Evolutionary conservation across 768 basidiomycete genomes (phyloP).

Genomic region (Trametes maxima): DNA sequence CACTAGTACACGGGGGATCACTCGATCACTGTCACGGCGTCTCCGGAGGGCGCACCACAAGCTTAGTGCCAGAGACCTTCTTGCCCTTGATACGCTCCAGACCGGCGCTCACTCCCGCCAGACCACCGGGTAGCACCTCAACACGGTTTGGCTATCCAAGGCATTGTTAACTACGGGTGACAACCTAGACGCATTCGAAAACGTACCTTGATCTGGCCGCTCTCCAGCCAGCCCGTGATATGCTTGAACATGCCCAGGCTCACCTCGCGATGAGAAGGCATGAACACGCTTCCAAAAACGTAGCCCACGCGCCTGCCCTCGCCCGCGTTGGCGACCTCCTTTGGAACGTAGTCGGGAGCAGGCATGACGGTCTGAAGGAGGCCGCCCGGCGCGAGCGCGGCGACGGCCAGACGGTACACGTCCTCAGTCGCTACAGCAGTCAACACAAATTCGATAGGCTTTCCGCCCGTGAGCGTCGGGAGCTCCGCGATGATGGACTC

Average conservation of each 20-base stretch:
- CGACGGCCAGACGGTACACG: slow-evolving; percentile 23
- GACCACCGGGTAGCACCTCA: slow-evolving; percentile 44
- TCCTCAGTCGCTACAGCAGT: slow-evolving; percentile 22
- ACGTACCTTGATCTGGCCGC: slow-evolving; percentile 25
- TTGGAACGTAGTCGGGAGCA: not conserved
- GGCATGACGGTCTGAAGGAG: not conserved
- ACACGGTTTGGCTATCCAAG: slow-evolving; percentile 44
- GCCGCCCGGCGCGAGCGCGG: slow-evolving; percentile 30
- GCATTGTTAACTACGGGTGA: not conserved
- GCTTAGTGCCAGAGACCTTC: slow-evolving; percentile 47
- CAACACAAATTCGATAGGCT: slow-evolving; percentile 28
- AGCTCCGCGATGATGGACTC: slow-evolving; percentile 18
- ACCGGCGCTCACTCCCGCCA: slow-evolving; percentile 44
- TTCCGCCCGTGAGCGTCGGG: slow-evolving; percentile 20
- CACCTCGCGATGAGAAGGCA: slow-evolving; percentile 4
- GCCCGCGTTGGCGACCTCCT: not conserved
- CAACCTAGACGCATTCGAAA: not conserved
- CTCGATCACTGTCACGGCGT: slow-evolving; percentile 24
- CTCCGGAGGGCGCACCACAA: slow-evolving; percentile 46
- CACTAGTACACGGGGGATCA: too few species aligned
- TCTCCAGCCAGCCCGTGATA: slow-evolving; percentile 21
- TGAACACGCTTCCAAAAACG: slow-evolving; percentile 9
- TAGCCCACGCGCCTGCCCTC: not conserved
- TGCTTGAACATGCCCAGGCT: slow-evolving; percentile 16
- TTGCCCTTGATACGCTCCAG: slow-evolving; percentile 43